Conservation (phyloP, 2,329 filamentous ascomycete species). For the Fusarium decemcellulare region DNA sequence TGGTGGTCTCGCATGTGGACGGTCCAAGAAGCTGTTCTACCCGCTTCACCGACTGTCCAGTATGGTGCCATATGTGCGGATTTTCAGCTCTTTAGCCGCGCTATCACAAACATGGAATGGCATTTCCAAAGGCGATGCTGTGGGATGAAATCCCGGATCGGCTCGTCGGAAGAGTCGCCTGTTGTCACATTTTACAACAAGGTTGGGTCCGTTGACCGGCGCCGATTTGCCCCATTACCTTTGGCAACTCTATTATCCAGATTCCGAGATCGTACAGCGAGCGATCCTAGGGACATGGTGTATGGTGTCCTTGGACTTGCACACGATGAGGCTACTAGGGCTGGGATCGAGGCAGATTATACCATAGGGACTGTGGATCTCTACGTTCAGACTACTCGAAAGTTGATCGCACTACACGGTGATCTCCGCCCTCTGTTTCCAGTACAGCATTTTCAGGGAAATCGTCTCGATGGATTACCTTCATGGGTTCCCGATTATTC, state of each 20-base stretch:
- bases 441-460: slow-evolving; percentile 1
- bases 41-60: neutral
- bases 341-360: neutral
- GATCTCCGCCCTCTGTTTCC: neutral
- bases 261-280: neutral
- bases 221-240: neutral
- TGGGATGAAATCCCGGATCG: neutral
- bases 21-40: slow-evolving; percentile 1
- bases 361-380: neutral
- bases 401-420: neutral
- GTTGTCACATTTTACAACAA: slow-evolving; percentile 4
- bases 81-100: neutral
- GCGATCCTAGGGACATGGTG: neutral
- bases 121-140: neutral
- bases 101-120: neutral
- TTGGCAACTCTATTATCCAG: neutral
- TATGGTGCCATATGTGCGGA: neutral
- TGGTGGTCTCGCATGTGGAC: slow-evolving; percentile 8
- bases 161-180: neutral
- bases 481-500: slow-evolving; percentile 2
- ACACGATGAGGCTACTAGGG: neutral
- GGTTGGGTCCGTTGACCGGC: neutral
- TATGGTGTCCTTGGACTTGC: slow-evolving; percentile 2
- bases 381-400: neutral
- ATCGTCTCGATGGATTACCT: neutral